Evolutionary conservation across 163 green algal species (phyloP).

Genomic region (Volvox carteri): DNA sequence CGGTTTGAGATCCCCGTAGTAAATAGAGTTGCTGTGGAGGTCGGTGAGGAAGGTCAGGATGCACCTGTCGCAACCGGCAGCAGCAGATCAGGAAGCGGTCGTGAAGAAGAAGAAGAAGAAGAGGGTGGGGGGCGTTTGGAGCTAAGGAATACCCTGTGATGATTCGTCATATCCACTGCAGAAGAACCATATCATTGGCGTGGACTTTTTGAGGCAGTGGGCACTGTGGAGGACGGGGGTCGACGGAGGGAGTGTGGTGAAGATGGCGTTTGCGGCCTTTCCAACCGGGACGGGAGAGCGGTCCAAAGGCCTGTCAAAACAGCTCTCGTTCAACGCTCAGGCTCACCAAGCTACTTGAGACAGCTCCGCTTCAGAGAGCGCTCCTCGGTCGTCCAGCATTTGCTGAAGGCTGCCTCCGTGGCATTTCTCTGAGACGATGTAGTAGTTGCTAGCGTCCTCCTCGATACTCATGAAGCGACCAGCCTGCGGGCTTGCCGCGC

Average conservation of each 20-base stretch:
- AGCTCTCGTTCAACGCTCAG: too few relatives aligned
- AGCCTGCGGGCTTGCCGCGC: not conserved
- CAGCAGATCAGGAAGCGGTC: too few relatives aligned
- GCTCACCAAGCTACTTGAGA: slow-evolving; percentile 47
- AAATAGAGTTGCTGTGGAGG: slow-evolving; percentile 63
- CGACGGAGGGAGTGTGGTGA: too few relatives aligned
- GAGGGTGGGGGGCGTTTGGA: not conserved
- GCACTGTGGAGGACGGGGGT: too few relatives aligned
- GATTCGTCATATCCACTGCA: not conserved
- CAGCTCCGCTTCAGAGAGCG: slow-evolving; percentile 33
- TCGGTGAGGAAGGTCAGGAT: slow-evolving; percentile 69
- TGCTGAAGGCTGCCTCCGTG: slow-evolving; percentile 43
- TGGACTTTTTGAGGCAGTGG: too few relatives aligned
- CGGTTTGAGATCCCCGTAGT: slow-evolving; percentile 73
- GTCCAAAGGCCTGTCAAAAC: too few relatives aligned
- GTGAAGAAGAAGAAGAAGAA: not conserved
- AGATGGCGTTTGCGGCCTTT: too few relatives aligned
- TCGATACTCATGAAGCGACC: slow-evolving; percentile 29
- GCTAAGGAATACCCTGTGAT: not conserved
- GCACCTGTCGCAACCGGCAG: not conserved
- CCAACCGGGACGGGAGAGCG: too few relatives aligned
- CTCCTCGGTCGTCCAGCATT: slow-evolving; percentile 33
- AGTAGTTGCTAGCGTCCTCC: slow-evolving; percentile 48
- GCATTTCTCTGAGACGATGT: slow-evolving; percentile 51
- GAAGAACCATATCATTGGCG: too few relatives aligned